Base-by-base conservation (phyloP, 257 asterid species). In the Fraxinus excelsior region DNA sequence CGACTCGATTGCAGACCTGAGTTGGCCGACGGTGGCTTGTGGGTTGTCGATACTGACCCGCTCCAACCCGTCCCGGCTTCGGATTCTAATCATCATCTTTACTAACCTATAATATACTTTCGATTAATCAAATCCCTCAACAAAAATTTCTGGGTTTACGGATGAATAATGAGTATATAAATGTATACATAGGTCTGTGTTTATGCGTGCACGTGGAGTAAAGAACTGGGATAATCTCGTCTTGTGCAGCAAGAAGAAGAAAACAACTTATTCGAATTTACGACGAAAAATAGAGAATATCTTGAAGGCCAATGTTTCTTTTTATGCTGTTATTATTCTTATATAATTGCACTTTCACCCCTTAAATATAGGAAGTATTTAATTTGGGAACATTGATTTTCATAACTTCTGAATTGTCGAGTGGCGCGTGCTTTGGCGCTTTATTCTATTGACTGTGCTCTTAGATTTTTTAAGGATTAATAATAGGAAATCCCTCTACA, bases 51-150 rank as follows among this genome's bases (percentile, higher is more conserved):
- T 83, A n/a, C 89, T 87, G 77, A 96, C 87, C 75, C 99, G 88
- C 85, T 96, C 99, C 70, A 96, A 74, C 26, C 99, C 99, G 78
- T 96, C 99, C 78, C 99, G 90, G 87, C 99, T 96, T 71, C 99
- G 96, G 82, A 96, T 85, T 88, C 99, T 86, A 85, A 96, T 92
- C 97, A 96, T 91, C 99, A 95, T 89, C 89, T 82, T 88, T 37
- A 62, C 53, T 12, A 46, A 60, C 62, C 72, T 75, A 19, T 31
- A n/a, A 23, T 62, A 26, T 25, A 23, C 26, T 12, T 62, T 25
- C 35, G 34, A 25, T 25, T 62, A 0, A 25, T 23, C 32, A 26
- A 62, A 23, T 62, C 34, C 34, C 7, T 25, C 13, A 11, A 62
- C 34, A 62, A 35, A 23, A 62, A 62, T 23, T 19, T 13, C 3